Conservation (phyloP, 441 rosid species). For the Populus trichocarpa region DNA sequence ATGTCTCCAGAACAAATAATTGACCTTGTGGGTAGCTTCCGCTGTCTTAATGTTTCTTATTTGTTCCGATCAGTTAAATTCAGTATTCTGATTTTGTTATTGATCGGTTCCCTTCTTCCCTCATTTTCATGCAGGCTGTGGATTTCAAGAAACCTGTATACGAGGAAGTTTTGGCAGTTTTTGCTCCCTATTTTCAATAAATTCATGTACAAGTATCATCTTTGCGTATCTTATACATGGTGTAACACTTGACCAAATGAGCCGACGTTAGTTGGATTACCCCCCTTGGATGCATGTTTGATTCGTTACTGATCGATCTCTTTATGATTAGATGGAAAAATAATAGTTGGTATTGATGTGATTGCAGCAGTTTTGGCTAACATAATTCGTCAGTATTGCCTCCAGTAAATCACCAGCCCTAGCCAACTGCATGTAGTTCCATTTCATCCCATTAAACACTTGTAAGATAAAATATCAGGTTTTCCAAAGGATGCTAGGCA, state of each 20-base stretch:
- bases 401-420: background rate
- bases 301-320: background rate
- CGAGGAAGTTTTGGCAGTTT: constrained; percentile 55
- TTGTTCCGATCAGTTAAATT: background rate
- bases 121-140: constrained; percentile 49
- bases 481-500: background rate
- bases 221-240: background rate
- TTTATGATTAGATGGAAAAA: background rate
- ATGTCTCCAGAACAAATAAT: constrained; percentile 61
- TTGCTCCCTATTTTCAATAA: constrained; percentile 47
- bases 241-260: background rate
- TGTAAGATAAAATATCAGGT: background rate
- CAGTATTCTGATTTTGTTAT: background rate
- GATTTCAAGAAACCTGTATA: constrained; percentile 82
- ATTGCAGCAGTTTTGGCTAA: background rate
- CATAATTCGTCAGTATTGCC: background rate
- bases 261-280: background rate
- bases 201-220: background rate
- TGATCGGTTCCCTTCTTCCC: background rate
- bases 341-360: background rate
- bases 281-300: background rate
- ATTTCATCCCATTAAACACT: no score
- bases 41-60: background rate
- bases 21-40: constrained; percentile 34
- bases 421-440: background rate